Evolutionary conservation across 2,329 filamentous ascomycete species (phyloP).

Genomic region (Cladosporium sp.): DNA sequence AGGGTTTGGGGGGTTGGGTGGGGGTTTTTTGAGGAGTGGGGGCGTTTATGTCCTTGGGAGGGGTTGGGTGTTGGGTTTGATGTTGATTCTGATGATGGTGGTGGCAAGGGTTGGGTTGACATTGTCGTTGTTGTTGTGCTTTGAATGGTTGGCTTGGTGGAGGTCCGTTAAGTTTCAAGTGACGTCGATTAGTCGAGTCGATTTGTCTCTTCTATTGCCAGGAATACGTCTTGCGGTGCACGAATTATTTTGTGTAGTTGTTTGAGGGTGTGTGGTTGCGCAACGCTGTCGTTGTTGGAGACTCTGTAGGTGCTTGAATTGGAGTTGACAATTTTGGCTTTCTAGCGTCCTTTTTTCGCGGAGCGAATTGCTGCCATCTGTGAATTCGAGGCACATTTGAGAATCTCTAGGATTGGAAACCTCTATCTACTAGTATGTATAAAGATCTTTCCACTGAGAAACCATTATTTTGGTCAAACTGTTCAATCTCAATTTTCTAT

Average conservation of each 20-base stretch:
- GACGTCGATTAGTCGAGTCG: too few relatives aligned
- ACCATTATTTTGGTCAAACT: too few relatives aligned
- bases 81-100: not conserved
- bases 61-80: not conserved
- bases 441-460: too few relatives aligned
- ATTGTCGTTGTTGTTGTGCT: not conserved
- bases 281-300: not conserved
- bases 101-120: not conserved
- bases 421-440: too few relatives aligned
- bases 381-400: too few relatives aligned
- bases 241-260: too few relatives aligned
- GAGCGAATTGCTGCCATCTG: not conserved
- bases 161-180: too few relatives aligned
- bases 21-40: not conserved
- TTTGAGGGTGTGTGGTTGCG: not conserved
- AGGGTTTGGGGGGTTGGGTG: slow-evolving; percentile 10
- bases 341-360: not conserved
- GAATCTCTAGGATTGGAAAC: not conserved
- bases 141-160: too few relatives aligned
- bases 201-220: too few relatives aligned
- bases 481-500: too few relatives aligned
- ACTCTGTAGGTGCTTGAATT: not conserved
- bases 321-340: not conserved
- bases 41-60: not conserved
- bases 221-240: too few relatives aligned